A percentile compares a stretch with the other conserved stretches of the same genome.
phyloP scores from a whole-genome alignment of 768 basidiomycete species.

The Chalciporus sphaerocephalus region DNA sequence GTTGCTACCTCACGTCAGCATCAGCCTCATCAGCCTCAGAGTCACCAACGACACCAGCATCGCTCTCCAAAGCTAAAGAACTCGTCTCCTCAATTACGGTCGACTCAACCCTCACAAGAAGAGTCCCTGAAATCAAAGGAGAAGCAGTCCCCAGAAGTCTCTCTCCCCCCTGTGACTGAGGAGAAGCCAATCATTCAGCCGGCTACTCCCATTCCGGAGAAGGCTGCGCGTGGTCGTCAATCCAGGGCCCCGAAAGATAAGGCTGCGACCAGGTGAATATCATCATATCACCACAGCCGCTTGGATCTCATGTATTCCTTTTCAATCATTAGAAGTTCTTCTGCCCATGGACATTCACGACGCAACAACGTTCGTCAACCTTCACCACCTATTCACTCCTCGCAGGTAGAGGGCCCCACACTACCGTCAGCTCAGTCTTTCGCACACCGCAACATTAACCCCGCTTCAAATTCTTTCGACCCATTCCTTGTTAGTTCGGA shows the following conservation, averaged over 20 bases:
- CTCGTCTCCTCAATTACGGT: slow-evolving; percentile 13
- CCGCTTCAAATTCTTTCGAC: slow-evolving; percentile 40
- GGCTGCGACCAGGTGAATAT: slow-evolving; percentile 38
- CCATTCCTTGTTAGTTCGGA: slow-evolving; percentile 48
- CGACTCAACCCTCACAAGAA: slow-evolving; percentile 25
- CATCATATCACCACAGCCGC: not conserved
- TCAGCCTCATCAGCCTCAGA: slow-evolving; percentile 34
- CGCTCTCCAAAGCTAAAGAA: slow-evolving; percentile 37
- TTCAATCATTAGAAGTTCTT: slow-evolving; percentile 39
- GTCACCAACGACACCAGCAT: slow-evolving; percentile 32
- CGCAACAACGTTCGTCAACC: slow-evolving; percentile 57
- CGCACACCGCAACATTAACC: slow-evolving; percentile 27
- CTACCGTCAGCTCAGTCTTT: slow-evolving; percentile 22
- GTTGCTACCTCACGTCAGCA: slow-evolving; percentile 33
- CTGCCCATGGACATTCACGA: slow-evolving; percentile 40
- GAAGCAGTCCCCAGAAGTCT: slow-evolving; percentile 25
- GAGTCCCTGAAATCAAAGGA: slow-evolving; percentile 30
- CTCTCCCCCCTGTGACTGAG: slow-evolving; percentile 30
- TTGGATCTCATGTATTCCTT: slow-evolving; percentile 6
- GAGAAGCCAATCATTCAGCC: slow-evolving; percentile 27
- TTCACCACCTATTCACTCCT: slow-evolving; percentile 55
- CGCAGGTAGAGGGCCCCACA: slow-evolving; percentile 61
- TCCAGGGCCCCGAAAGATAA: slow-evolving; percentile 42
- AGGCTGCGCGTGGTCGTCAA: slow-evolving; percentile 31
- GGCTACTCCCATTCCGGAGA: slow-evolving; percentile 24